Evolutionary conservation across 768 basidiomycete genomes (phyloP).

Genomic region (Trametes punicea): DNA sequence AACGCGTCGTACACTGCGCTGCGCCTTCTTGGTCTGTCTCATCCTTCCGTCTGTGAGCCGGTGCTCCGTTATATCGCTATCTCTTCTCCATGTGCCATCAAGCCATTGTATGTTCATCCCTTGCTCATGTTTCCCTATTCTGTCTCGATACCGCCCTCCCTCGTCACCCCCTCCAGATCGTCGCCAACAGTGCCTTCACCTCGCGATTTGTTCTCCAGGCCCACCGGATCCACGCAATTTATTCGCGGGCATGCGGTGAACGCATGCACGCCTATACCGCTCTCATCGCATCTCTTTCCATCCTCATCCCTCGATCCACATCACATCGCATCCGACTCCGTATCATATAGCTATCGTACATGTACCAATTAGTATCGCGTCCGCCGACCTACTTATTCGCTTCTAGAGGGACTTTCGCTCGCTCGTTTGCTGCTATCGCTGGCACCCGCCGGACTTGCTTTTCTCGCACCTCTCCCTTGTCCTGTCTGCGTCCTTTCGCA

Average conservation of each 20-base stretch:
- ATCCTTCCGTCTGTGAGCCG: background rate
- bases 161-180: background rate
- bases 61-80: constrained; percentile 9
- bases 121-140: background rate
- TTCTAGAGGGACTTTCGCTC: constrained; percentile 12
- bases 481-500: background rate
- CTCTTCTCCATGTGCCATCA: constrained; percentile 11
- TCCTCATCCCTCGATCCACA: background rate
- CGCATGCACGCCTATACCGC: constrained; percentile 1
- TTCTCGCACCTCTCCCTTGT: background rate
- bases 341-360: constrained; percentile 14
- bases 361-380: constrained; percentile 7
- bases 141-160: constrained; percentile 13
- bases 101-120: constrained; percentile 3
- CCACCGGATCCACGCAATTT: background rate
- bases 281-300: background rate
- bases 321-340: background rate
- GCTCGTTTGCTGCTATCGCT: constrained; percentile 8
- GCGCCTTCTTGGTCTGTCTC: constrained; percentile 8
- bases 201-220: too few relatives aligned
- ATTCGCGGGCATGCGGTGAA: background rate
- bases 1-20: background rate
- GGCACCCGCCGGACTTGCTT: constrained; percentile 9
- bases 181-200: too few relatives aligned
- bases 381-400: constrained; percentile 6